Evolutionary conservation across 2,329 filamentous ascomycete genomes (phyloP).

Genomic region (Aspergillus tanneri): DNA sequence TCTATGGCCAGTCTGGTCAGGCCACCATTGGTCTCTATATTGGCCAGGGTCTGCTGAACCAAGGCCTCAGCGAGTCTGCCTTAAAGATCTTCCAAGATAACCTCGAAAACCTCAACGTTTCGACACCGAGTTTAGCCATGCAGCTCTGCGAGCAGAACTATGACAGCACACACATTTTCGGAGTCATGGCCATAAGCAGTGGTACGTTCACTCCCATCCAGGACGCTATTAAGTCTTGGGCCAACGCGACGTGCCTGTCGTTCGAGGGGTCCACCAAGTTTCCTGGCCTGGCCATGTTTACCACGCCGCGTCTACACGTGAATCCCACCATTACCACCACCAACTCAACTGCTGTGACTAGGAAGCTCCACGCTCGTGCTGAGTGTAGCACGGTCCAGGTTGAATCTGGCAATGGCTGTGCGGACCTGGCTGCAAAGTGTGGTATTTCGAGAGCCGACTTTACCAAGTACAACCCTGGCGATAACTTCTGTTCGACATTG

Average conservation of each 20-base stretch:
- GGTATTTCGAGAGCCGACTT: constrained; percentile 15
- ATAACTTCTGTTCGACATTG: constrained; percentile 18
- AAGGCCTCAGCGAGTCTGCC: constrained; percentile 24
- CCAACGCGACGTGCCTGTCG: constrained; percentile 11
- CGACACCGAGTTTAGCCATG: constrained; percentile 34
- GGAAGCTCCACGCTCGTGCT: not conserved
- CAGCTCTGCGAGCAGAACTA: constrained; percentile 37
- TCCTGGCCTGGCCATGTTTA: constrained; percentile 1
- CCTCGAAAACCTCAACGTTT: constrained; percentile 22
- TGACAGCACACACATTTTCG: constrained; percentile 36
- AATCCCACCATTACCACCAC: not conserved
- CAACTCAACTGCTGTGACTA: not conserved
- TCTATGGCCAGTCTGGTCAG: constrained; percentile 32
- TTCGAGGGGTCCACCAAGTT: constrained; percentile 8
- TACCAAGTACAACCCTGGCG: constrained; percentile 9
- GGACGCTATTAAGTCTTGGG: constrained; percentile 11
- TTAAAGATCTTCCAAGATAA: constrained; percentile 30
- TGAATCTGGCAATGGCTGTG: constrained; percentile 8
- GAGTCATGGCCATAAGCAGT: constrained; percentile 34
- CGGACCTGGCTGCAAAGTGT: constrained; percentile 11
- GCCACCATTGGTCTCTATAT: constrained; percentile 39
- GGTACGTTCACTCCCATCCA: constrained; percentile 34
- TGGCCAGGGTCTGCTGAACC: constrained; percentile 29
- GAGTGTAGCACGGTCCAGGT: constrained; percentile 2
- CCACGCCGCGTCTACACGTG: not conserved